These are phyloP conservation scores for Calycina marina DNA, from an alignment of 2,329 filamentous ascomycete genomes.

Conservation along the genomic window DNA sequence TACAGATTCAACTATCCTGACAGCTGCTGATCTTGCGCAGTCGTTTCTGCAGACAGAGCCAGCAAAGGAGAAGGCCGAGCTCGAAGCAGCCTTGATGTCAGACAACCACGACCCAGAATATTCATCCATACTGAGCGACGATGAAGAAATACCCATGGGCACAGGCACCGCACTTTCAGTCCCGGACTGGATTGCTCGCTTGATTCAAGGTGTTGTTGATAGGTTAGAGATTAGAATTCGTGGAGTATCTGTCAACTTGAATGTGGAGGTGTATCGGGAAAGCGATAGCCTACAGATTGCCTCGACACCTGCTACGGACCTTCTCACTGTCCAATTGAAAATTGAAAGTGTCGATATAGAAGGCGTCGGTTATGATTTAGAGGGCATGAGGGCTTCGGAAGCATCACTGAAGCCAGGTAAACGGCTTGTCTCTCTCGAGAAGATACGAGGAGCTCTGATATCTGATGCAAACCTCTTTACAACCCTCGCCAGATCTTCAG, in stretches of 20 bases:
- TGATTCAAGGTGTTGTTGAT: conserved; percentile 61
- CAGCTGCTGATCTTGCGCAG: conserved; percentile 57
- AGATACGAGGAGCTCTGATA: conserved; percentile 49
- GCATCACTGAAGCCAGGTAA: conserved; percentile 42
- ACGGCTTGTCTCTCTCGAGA: conserved; percentile 46
- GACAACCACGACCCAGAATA: conserved; percentile 48
- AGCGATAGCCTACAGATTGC: conserved; percentile 27
- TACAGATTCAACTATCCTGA: conserved; percentile 38
- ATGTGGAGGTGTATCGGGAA: conserved; percentile 43
- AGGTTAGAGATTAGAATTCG: conserved; percentile 52
- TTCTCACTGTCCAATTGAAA: conserved; percentile 49
- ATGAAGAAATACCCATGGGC: conserved; percentile 45
- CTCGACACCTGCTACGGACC: conserved; percentile 30
- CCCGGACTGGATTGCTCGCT: conserved; percentile 55
- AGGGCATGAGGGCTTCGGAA: conserved; percentile 20
- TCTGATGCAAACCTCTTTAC: conserved; percentile 55
- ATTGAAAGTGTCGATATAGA: conserved; percentile 53
- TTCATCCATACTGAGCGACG: conserved; percentile 44
- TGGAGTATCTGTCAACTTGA: conserved; percentile 50
- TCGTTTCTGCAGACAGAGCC: conserved; percentile 67
- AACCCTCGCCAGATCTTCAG: conserved; percentile 40
- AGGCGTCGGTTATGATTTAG: conserved; percentile 35
- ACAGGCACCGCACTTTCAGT: conserved; percentile 56
- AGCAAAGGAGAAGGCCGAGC: conserved; percentile 44
- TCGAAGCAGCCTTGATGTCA: conserved; percentile 53